Conservation (phyloP, 2,329 filamentous ascomycete genomes). For the Westerdykella aurantiaca region DNA sequence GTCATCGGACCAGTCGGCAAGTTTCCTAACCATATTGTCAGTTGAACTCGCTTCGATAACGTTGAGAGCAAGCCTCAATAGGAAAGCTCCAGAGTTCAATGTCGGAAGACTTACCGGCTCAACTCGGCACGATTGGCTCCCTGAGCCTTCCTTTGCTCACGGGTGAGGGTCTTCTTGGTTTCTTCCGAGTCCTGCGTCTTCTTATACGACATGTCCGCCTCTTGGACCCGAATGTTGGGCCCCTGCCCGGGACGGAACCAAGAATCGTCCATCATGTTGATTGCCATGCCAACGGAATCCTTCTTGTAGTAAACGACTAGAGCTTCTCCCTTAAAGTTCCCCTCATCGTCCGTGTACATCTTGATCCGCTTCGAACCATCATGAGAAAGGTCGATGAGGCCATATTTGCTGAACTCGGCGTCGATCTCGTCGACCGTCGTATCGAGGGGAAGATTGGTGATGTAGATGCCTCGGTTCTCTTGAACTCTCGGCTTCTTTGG, state of each 20-base stretch:
- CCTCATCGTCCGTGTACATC: slow-evolving; percentile 76
- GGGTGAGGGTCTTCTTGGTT: slow-evolving; percentile 46
- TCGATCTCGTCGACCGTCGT: slow-evolving; percentile 74
- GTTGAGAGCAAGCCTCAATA: neutral
- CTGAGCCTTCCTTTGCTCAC: slow-evolving; percentile 77
- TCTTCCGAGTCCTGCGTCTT: slow-evolving; percentile 62
- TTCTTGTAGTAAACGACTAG: slow-evolving; percentile 92
- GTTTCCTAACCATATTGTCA: slow-evolving; percentile 53
- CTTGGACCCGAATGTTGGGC: slow-evolving; percentile 66
- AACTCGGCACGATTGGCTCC: slow-evolving; percentile 88
- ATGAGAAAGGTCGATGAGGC: slow-evolving; percentile 92
- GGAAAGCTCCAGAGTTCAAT: neutral
- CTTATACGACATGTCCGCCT: slow-evolving; percentile 88
- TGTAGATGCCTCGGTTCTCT: slow-evolving; percentile 85
- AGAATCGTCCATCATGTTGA: slow-evolving; percentile 73
- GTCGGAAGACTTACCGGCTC: slow-evolving; percentile 49
- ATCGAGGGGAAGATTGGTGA: slow-evolving; percentile 79
- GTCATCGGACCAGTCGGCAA: slow-evolving; percentile 94
- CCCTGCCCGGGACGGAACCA: slow-evolving; percentile 63
- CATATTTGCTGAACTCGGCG: slow-evolving; percentile 78
- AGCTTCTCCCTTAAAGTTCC: slow-evolving; percentile 88
- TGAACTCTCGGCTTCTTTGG: slow-evolving; percentile 29
- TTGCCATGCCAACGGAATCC: slow-evolving; percentile 82
- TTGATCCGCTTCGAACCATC: slow-evolving; percentile 84
- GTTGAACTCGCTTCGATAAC: neutral